A percentile compares a stretch with the other conserved stretches of the same genome.
phyloP scores from a whole-genome alignment of 495 filamentous ascomycete species.

The Lasiosphaeria hispida region DNA sequence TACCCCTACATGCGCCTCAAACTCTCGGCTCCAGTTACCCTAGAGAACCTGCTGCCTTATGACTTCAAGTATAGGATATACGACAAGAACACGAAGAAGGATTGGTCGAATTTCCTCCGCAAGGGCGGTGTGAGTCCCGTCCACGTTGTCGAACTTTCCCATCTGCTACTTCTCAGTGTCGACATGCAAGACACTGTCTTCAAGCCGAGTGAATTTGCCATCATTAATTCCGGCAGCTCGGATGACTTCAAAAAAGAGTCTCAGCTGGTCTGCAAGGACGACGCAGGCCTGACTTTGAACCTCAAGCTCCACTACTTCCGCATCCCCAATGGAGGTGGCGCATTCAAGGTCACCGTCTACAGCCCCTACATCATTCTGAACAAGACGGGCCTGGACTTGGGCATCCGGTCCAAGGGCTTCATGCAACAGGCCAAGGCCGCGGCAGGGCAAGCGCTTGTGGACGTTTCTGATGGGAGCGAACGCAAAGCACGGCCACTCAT shows the following conservation, averaged over 20 bases:
- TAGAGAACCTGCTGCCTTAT: conserved; percentile 92
- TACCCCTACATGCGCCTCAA: conserved; percentile 95
- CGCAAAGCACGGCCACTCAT: conserved; percentile 84
- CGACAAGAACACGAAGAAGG: conserved; percentile 94
- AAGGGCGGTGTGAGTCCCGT: conserved; percentile 96
- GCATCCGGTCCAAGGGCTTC: conserved; percentile 84
- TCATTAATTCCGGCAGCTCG: conserved; percentile 87
- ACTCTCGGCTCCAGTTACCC: conserved; percentile 84
- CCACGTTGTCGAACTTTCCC: conserved; percentile 93
- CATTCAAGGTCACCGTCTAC: conserved; percentile 92
- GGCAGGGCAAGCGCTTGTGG: conserved; percentile 63
- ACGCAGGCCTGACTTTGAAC: conserved; percentile 70
- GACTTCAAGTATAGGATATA: conserved; percentile 99
- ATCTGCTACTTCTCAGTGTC: conserved; percentile 85
- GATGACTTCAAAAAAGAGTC: conserved; percentile 86
- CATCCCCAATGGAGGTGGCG: conserved; percentile 87
- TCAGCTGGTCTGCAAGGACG: conserved; percentile 76
- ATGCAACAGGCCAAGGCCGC: conserved; percentile 76
- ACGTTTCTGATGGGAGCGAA: conserved; percentile 32
- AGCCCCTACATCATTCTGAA: conserved; percentile 93
- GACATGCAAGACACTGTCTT: conserved; percentile 96
- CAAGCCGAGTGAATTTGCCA: conserved; percentile 91
- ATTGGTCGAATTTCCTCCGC: conserved; percentile 97
- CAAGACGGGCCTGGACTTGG: conserved; percentile 86
- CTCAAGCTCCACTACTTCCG: conserved; percentile 91